Base-by-base conservation (phyloP, 2,329 filamentous ascomycete species). In the Biscogniauxia mediterranea region DNA sequence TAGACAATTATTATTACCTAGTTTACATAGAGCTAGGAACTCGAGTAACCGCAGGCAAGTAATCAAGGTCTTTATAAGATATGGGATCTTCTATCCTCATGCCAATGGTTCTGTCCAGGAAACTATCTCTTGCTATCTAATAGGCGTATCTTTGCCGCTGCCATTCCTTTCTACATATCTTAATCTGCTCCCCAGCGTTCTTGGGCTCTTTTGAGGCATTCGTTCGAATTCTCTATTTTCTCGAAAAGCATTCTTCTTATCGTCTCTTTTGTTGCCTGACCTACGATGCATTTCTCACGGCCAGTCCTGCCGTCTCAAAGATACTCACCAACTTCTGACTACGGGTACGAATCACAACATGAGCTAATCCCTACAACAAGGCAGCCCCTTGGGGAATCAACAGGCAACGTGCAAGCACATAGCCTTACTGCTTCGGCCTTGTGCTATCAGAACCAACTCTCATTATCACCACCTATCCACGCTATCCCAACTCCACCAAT, bases 331-430 rank as follows among this genome's bases (percentile, higher is more conserved):
- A 58, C 63, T 42, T 68, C 77, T 60, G 81, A 83, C 57, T 83
- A 82, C 67, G 67, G 77, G 46, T 75, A 75, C 65, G 82, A 83
- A 66, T 70, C 73, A 59, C 78, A 80, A 59, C 78, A 80, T 65
- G 75, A 76, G 65, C 68, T 63, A 70, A 74, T 73, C 61, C 73
- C 69, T 69, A 75, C 69, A 65, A 65, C 67, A 71, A 71, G 66
- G 70, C 75, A 79, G 62, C 83, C 83, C 28, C 77, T 86, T 46
- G 76, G 80, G 60, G 83, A 86, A 68, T 79, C 81, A 20, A 81
- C 78, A 13, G 79, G 80, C 68, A 86, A 85, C 71, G 75, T 78
- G 54, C 83, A 85, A 69, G 70, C 74, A 57, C 73, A 74, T 60
- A 72, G 69, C 58, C 71, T 75, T 42, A 68, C 69, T 59, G 70